Base-by-base conservation (phyloP, 805 yeast genomes). In the Barnettozyma vustinii region DNA sequence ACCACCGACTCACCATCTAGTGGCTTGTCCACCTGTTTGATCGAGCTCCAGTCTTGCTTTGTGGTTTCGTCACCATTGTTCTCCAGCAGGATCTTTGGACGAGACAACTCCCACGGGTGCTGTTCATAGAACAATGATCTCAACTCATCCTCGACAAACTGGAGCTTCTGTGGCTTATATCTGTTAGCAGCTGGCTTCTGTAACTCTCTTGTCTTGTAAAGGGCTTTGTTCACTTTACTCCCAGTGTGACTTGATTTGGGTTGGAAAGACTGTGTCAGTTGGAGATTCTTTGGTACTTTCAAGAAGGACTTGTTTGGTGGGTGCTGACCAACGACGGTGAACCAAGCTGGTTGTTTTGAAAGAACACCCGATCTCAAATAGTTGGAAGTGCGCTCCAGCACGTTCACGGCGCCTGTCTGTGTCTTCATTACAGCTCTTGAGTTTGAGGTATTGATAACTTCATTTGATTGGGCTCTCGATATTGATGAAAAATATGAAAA, bases 41-140 rank as follows among this genome's bases (percentile, higher is more conserved):
- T 77, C 45, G 74, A 73, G 42, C 83, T 74, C 98, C 99, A 94
- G 65, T 94, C 89, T 50, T 74, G 73, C 8, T 64, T 60, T 3
- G 58, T 51, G 37, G 66, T 59, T 42, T 85, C 88, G 40, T 75
- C 71, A 8, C 86, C 87, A 35, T 75, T 74, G 59, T 81, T 86
- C 66, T 94, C 99, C 42, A 90, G 75, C 56, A 94, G 69, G 26
- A 80, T 75, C 63, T 87, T 87, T 13, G 98, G 97, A 57, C 96
- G 79, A 1, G 98, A 88, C 47, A 91, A 72, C 68, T 94, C 99
- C 99, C 99, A 94, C 7, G 99, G 99, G 68, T 94, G 99, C 64
- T 91, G 97, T 51, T 81, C 81, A 67, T 84, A 92, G 62, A 94
- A 94, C 21, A 86, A 72, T 42, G 78, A 74, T 70, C 99, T 80